These are phyloP conservation scores for Phalaenopsis equestris DNA, from an alignment of 106 monocot genomes.

Conservation along the genomic window DNA sequence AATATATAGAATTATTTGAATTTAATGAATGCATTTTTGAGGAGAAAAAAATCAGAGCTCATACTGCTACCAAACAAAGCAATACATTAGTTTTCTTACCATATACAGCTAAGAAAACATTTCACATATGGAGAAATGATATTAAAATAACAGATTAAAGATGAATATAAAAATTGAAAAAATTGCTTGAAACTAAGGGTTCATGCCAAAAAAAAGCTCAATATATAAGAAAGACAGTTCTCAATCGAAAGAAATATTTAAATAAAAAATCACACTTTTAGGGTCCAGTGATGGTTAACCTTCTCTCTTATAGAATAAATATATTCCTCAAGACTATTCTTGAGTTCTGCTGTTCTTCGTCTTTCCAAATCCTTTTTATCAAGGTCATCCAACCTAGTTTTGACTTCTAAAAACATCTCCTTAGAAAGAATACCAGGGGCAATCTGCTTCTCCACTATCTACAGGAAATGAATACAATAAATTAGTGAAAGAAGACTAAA, in stretches of 20 bases:
- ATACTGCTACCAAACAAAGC: background rate
- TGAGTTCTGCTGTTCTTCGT: constrained; percentile 86
- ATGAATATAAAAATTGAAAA: background rate
- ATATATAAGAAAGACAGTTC: background rate
- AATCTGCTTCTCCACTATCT: constrained; percentile 73
- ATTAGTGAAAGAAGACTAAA: background rate
- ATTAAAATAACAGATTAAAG: background rate
- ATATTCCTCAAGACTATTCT: constrained; percentile 91
- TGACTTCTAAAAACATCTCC: constrained; percentile 67
- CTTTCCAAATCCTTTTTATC: constrained; percentile 82
- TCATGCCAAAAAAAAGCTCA: background rate
- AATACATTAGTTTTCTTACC: background rate
- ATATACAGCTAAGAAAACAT: background rate
- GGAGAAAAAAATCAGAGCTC: background rate
- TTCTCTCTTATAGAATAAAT: constrained; percentile 92
- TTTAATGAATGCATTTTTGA: background rate
- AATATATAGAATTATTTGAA: background rate
- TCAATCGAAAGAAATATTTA: background rate
- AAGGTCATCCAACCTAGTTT: constrained; percentile 62
- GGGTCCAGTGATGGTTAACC: constrained; percentile 25
- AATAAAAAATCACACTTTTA: background rate
- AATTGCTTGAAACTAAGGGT: background rate
- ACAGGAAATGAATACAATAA: constrained; percentile 8
- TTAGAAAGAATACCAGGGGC: constrained; percentile 73
- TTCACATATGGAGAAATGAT: background rate